Conservation (phyloP, 306 rosid species). For the Medicago truncatula region MtrunA17r5.0-ANR NC_053043.1:48529501-48530000, state of each 20-base stretch:
- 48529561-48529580: slow-evolving; percentile 19
- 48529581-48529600: slow-evolving; percentile 3
- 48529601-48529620: slow-evolving; percentile 17
- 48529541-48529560: slow-evolving; percentile 22
- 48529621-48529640: slow-evolving; percentile 7
- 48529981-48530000: slow-evolving; percentile 86
- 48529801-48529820: slow-evolving; percentile 17
- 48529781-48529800: slow-evolving; percentile 13
- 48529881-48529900: neutral
- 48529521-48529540: slow-evolving; percentile 6
- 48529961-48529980: slow-evolving; percentile 93
- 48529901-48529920: slow-evolving; percentile 4
- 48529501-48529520: slow-evolving; percentile 27
- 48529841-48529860: slow-evolving; percentile 25
- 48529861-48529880: slow-evolving; percentile 7
- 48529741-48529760: slow-evolving; percentile 18
- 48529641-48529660: slow-evolving; percentile 12
- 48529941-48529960: slow-evolving; percentile 37
- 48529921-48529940: slow-evolving; percentile 30
- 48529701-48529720: slow-evolving; percentile 20
- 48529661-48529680: slow-evolving; percentile 12
- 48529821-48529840: slow-evolving; percentile 19
- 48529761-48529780: slow-evolving; percentile 30
- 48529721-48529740: neutral
- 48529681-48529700: slow-evolving; percentile 12